phyloP scores from a whole-genome alignment of 108 stramenopile species.

The Stephanodiscus minutulus region DNA sequence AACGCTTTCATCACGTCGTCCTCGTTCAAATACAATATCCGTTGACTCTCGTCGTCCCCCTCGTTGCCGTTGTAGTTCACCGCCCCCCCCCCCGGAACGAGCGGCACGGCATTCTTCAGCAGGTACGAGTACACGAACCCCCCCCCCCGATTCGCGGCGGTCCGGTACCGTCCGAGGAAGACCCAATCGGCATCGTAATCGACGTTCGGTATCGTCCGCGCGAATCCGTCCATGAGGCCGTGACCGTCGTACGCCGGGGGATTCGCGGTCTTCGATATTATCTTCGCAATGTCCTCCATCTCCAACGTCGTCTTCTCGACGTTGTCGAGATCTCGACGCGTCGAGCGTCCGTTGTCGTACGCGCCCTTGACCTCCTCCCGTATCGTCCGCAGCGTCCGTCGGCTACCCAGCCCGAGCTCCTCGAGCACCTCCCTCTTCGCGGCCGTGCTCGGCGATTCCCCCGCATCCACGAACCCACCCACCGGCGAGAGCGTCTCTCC shows the following conservation, averaged over 20 bases:
- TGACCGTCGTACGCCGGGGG: conserved; percentile 20
- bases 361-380: neutral
- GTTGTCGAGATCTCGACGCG: neutral
- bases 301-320: neutral
- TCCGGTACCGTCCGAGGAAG: conserved; percentile 58
- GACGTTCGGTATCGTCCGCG: neutral
- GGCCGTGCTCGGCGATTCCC: conserved; percentile 55
- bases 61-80: conserved; percentile 13
- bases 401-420: conserved; percentile 58
- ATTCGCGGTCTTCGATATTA: conserved; percentile 5
- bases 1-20: conserved; percentile 41
- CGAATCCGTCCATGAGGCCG: neutral
- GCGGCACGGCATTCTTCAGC: conserved; percentile 56
- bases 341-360: neutral
- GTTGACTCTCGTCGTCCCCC: conserved; percentile 62
- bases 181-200: conserved; percentile 53
- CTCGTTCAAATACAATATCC: conserved; percentile 29
- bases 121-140: conserved; percentile 63
- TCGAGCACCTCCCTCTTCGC: conserved; percentile 64
- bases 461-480: conserved; percentile 62
- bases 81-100: conserved; percentile 42
- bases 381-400: conserved; percentile 16
- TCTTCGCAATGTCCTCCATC: conserved; percentile 3
- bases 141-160: conserved; percentile 69
- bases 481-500: conserved; percentile 53